Percentiles rank a stretch among this genome's conserved stretches.
Conservation (phyloP, 768 basidiomycete genomes). For the Clavulina sp. region DNA sequence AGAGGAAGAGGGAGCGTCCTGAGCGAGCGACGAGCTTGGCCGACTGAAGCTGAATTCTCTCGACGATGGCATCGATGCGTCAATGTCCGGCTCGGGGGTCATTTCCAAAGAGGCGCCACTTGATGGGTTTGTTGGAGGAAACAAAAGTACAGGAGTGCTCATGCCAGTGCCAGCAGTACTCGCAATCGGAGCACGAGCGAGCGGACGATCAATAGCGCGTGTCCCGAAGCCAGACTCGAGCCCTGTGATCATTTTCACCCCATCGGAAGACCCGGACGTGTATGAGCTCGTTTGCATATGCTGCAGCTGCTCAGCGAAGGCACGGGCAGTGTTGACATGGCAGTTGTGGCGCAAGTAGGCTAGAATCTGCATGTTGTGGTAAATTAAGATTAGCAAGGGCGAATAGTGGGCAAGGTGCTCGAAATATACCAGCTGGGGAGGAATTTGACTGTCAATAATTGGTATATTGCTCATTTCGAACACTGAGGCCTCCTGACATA, state of each 20-base stretch:
- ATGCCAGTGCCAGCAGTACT: not conserved
- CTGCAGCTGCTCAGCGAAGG: slow-evolving; percentile 47
- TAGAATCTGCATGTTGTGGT: too few relatives aligned
- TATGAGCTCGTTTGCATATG: too few relatives aligned
- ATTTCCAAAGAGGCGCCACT: not conserved
- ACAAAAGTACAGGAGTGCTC: not conserved
- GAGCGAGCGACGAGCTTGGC: not conserved
- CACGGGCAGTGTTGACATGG: slow-evolving; percentile 51
- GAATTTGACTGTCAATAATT: too few relatives aligned
- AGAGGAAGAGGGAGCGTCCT: slow-evolving; percentile 21
- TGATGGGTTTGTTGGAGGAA: not conserved
- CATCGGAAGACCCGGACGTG: too few relatives aligned
- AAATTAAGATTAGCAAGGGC: too few relatives aligned
- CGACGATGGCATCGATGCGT: not conserved
- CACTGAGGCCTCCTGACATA: too few relatives aligned
- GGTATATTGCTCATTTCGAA: too few relatives aligned
- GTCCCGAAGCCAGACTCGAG: not conserved
- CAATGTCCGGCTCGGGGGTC: not conserved
- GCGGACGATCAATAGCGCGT: not conserved
- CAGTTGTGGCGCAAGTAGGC: slow-evolving; percentile 63
- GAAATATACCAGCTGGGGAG: too few relatives aligned
- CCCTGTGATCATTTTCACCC: not conserved
- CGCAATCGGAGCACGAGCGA: not conserved
- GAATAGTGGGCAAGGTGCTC: too few relatives aligned
- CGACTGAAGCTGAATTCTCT: not conserved